These are phyloP conservation scores for Aspergillus sp. DNA, from an alignment of 2,329 filamentous ascomycete genomes.

Conservation along the genomic window DNA sequence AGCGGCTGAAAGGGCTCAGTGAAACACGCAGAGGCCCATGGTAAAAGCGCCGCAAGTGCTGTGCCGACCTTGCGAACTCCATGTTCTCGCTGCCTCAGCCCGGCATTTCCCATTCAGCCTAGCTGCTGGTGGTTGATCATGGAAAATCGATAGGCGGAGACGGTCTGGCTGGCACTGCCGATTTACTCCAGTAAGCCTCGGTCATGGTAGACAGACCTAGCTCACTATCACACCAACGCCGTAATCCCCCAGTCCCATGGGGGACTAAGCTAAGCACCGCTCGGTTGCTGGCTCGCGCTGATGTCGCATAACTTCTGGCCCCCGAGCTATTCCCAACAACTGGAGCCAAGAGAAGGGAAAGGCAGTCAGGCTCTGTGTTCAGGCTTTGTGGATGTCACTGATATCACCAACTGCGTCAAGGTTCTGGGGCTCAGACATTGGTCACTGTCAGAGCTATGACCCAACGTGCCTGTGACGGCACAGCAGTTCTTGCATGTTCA, in stretches of 20 bases:
- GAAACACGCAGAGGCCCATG: slow-evolving; percentile 4
- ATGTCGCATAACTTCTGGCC: background rate
- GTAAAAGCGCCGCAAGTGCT: slow-evolving; percentile 14
- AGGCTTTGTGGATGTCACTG: background rate
- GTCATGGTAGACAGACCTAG: slow-evolving; percentile 8
- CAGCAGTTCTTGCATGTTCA: slow-evolving; percentile 25
- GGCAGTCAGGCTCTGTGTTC: background rate
- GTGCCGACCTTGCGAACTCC: slow-evolving; percentile 2
- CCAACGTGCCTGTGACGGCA: slow-evolving; percentile 23
- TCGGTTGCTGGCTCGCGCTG: background rate
- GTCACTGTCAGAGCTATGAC: slow-evolving; percentile 13
- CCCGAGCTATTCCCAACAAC: background rate
- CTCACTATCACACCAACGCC: slow-evolving; percentile 15
- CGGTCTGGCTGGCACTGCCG: slow-evolving; percentile 15
- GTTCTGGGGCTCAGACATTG: slow-evolving; percentile 20
- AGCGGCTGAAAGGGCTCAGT: slow-evolving; percentile 18
- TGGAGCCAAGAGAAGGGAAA: background rate
- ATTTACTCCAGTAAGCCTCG: slow-evolving; percentile 9
- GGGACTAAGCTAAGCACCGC: too few relatives aligned
- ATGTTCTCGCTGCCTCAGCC: background rate
- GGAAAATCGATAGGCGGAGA: slow-evolving; percentile 24
- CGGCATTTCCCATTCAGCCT: slow-evolving; percentile 6
- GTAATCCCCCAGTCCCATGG: background rate
- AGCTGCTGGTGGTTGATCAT: slow-evolving; percentile 5
- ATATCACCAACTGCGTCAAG: slow-evolving; percentile 35